These are phyloP conservation scores for Hypoxylon sp. DNA, from an alignment of 2,329 filamentous ascomycete genomes.

Conservation along the genomic window DNA sequence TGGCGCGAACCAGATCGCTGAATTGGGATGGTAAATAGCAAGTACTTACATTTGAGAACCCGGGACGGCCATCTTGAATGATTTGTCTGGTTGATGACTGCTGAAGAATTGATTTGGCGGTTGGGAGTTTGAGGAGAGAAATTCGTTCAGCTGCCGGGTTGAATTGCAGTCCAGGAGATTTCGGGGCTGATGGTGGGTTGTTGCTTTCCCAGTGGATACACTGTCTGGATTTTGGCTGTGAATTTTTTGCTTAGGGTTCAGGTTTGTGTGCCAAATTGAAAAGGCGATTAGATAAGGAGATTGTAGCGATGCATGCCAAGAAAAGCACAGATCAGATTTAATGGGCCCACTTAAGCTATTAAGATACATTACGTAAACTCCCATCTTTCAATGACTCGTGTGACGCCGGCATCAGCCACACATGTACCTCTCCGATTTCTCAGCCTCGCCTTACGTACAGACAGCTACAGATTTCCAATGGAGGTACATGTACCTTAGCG, in stretches of 20 bases:
- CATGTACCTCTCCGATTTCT: slow-evolving; percentile 34
- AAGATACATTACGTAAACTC: neutral
- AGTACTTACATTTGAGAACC: slow-evolving; percentile 72
- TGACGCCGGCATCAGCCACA: slow-evolving; percentile 45
- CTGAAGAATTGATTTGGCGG: slow-evolving; percentile 54
- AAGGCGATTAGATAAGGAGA: slow-evolving; percentile 17
- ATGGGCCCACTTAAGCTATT: neutral
- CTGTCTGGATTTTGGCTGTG: slow-evolving; percentile 45
- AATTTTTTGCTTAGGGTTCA: slow-evolving; percentile 51
- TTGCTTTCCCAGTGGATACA: slow-evolving; percentile 45
- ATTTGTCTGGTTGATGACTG: slow-evolving; percentile 54
- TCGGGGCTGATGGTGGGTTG: slow-evolving; percentile 43
- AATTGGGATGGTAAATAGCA: slow-evolving; percentile 4
- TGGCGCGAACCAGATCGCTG: neutral
- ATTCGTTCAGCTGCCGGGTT: slow-evolving; percentile 37
- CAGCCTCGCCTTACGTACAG: slow-evolving; percentile 37
- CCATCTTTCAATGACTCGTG: slow-evolving; percentile 11
- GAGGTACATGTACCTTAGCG: neutral
- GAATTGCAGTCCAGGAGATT: slow-evolving; percentile 38
- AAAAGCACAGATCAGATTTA: slow-evolving; percentile 31
- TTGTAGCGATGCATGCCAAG: slow-evolving; percentile 32
- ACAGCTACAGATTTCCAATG: neutral
- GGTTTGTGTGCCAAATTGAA: slow-evolving; percentile 47
- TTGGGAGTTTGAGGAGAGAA: slow-evolving; percentile 41
- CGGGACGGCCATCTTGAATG: slow-evolving; percentile 70